These are phyloP conservation scores for Cordyceps cateniannulata DNA, from an alignment of 2,329 filamentous ascomycete species.

Conservation along the genomic window DNA sequence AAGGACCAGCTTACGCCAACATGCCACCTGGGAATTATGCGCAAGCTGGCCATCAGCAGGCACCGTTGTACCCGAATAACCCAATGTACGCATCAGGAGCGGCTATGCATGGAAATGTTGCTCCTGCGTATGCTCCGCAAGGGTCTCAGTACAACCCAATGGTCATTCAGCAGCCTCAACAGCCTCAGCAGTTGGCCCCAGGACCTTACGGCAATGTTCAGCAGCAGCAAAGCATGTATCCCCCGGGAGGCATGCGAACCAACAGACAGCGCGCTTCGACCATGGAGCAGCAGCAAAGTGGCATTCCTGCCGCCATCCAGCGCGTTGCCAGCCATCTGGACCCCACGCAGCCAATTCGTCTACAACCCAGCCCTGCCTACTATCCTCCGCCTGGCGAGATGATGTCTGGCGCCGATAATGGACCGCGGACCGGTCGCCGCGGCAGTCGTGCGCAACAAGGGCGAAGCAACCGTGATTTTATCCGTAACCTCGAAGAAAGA, in stretches of 20 bases:
- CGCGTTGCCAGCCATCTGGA: slow-evolving; percentile 93
- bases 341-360: slow-evolving; percentile 83
- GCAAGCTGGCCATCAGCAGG: slow-evolving; percentile 37
- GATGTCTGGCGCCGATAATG: slow-evolving; percentile 57
- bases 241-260: slow-evolving; percentile 61
- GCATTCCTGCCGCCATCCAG: slow-evolving; percentile 88
- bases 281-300: slow-evolving; percentile 90
- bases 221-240: slow-evolving; percentile 51
- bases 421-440: slow-evolving; percentile 57
- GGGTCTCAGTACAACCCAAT: slow-evolving; percentile 66
- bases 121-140: slow-evolving; percentile 74
- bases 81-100: slow-evolving; percentile 66
- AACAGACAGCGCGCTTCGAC: slow-evolving; percentile 87
- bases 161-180: slow-evolving; percentile 54
- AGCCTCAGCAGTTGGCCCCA: slow-evolving; percentile 56
- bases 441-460: slow-evolving; percentile 63
- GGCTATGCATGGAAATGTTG: slow-evolving; percentile 37
- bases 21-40: slow-evolving; percentile 43
- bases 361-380: slow-evolving; percentile 94
- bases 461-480: slow-evolving; percentile 74
- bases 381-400: slow-evolving; percentile 90
- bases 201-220: slow-evolving; percentile 53
- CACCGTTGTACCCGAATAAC: slow-evolving; percentile 75
- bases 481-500: slow-evolving; percentile 87
- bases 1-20: slow-evolving; percentile 53